phyloP scores from a whole-genome alignment of 2,329 filamentous ascomycete species.

The Aspergillus japonicus region DNA sequence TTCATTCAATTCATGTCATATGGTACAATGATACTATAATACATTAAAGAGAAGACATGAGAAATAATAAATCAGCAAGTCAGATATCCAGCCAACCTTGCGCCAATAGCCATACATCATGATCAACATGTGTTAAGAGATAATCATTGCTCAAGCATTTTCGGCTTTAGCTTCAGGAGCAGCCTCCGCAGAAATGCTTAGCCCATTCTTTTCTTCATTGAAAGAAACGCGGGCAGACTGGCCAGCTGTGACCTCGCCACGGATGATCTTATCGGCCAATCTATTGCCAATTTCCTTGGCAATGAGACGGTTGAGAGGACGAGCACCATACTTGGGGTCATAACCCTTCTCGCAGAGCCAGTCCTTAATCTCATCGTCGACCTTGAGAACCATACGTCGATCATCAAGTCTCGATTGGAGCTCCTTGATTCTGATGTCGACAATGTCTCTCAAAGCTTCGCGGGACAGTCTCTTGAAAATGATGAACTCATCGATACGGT shows the following conservation, averaged over 20 bases:
- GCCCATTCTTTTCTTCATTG: conserved; percentile 58
- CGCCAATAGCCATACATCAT: not conserved
- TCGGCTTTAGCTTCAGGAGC: conserved; percentile 8
- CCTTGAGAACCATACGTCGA: conserved; percentile 73
- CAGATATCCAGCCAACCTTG: conserved; percentile 2
- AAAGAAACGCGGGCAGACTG: conserved; percentile 71
- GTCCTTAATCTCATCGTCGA: conserved; percentile 69
- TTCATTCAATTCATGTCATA: conserved; percentile 7
- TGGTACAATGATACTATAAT: conserved; percentile 17
- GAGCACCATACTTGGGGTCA: conserved; percentile 84
- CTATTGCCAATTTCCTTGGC: conserved; percentile 85
- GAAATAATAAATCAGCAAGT: conserved; percentile 6
- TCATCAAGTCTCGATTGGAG: conserved; percentile 81
- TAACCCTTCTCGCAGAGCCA: conserved; percentile 92
- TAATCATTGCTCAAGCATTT: conserved; percentile 7
- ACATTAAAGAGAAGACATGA: conserved; percentile 8
- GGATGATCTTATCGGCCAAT: conserved; percentile 87
- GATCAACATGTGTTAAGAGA: conserved; percentile 1
- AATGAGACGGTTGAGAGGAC: conserved; percentile 87
- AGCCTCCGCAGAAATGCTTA: conserved; percentile 50
- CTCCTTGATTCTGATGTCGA: conserved; percentile 85
- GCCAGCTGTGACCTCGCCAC: conserved; percentile 74
- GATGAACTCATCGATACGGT: conserved; percentile 95
- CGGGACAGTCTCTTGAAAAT: conserved; percentile 84
- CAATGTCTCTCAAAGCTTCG: conserved; percentile 80